A percentile compares a stretch with the other conserved stretches of the same genome.
phyloP scores from a whole-genome alignment of 306 rosid species.

The Dryas drummondii region DNA sequence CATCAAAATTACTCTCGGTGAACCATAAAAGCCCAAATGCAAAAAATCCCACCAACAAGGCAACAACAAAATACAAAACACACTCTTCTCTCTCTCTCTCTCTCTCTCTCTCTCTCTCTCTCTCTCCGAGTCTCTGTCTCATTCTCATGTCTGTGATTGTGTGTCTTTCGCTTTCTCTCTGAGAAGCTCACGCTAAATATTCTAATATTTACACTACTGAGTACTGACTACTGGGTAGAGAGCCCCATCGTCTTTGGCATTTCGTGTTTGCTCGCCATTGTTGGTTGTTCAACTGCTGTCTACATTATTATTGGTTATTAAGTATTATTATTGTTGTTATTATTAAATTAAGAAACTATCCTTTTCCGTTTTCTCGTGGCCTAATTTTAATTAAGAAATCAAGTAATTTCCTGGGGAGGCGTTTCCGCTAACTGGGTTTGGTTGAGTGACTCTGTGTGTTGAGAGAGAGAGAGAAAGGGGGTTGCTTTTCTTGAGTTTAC shows the following conservation, averaged over 20 bases:
- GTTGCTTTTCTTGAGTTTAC: not conserved
- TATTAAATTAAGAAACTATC: not conserved
- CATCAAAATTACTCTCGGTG: constrained; percentile 2
- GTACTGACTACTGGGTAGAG: not conserved
- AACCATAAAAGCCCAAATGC: not conserved
- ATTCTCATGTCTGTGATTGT: no score
- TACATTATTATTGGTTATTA: not conserved
- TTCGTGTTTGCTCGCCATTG: constrained; percentile 44
- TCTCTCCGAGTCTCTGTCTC: not conserved
- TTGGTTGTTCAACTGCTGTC: constrained; percentile 49
- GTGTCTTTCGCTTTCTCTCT: constrained; percentile 5
- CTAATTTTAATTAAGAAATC: no score
- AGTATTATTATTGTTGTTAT: not conserved
- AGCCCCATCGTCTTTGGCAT: constrained; percentile 27
- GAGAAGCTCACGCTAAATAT: constrained; percentile 18
- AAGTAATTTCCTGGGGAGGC: not conserved
- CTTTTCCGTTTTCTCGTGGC: not conserved
- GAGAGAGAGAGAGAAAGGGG: not conserved
- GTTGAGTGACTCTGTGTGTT: not conserved
- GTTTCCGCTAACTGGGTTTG: constrained; percentile 1
- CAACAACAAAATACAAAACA: no score
- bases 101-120: constrained; percentile 5
- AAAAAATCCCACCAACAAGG: constrained; percentile 26
- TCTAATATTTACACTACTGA: not conserved
- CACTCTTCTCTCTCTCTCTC: constrained; percentile 9